Base-by-base conservation (phyloP, 805 yeast genomes). In the Yarrowia deformans region DNA sequence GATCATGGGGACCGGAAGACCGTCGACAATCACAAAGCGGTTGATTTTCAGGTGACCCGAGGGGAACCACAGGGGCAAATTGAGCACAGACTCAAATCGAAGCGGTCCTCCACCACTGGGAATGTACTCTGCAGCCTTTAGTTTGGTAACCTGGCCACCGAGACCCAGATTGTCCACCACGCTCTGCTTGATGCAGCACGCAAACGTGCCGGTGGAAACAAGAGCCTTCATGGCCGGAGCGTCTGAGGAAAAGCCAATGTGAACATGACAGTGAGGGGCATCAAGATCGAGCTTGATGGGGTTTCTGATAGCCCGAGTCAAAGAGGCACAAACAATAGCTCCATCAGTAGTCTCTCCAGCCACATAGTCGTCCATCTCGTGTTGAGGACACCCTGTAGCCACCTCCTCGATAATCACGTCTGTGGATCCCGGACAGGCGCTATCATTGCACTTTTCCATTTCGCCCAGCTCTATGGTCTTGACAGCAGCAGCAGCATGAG, bases 241-340 rank as follows among this genome's bases (percentile, higher is more conserved):
- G 39, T 63, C 68, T 3, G 48, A 45, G 3, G 68, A 63, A 23
- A 48, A 63, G 19, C 68, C 68, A 40, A 63, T 63, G 18, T 63
- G 56, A 32, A 63, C 55, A 2, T 63, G 68, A 29, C 68, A 63
- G 16, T 63, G 68, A 16, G 68, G 68, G 4, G 68, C 68, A 29
- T 63, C 55, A 0, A 63, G 68, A 39, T 48, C 56, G 9, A 63
- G 56, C n/a, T 23, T 23, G 18, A 32, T n/a, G 29, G 68, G 68
- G 54, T 63, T 63, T 39, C 68, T 19, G 19, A 39, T 48, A 2
- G 68, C 68, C 3, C 56, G 18, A 1, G 68, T 48, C 7, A 63
- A 48, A 35, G 68, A 63, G 1, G 46, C 37, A 32, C 68, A 63
- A 10, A 63, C 48, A 12, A n/a, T 10, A 14, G 19, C 16, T 2